Percentiles rank a stretch among this genome's conserved stretches.
phyloP scores from a whole-genome alignment of 768 basidiomycete genomes.

The Lactifluus hygrophoroides region DNA sequence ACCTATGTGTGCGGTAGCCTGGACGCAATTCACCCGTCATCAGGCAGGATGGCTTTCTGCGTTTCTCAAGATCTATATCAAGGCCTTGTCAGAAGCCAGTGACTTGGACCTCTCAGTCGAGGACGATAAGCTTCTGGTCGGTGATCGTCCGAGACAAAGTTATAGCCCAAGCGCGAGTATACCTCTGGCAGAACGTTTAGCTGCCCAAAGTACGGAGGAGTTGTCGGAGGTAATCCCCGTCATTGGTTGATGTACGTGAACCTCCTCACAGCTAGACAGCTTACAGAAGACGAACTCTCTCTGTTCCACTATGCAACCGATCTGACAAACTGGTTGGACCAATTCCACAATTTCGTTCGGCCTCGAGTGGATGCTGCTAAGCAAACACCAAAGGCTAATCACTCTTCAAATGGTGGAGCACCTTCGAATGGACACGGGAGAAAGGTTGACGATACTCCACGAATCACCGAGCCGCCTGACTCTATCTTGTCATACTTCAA shows the following conservation, averaged over 20 bases:
- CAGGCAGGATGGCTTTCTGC: conserved; percentile 49
- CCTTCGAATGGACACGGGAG: conserved; percentile 44
- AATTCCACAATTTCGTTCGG: conserved; percentile 64
- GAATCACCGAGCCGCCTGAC: conserved; percentile 53
- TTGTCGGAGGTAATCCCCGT: conserved; percentile 39
- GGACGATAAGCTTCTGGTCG: conserved; percentile 64
- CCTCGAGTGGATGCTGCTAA: conserved; percentile 72
- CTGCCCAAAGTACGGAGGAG: conserved; percentile 41
- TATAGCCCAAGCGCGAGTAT: conserved; percentile 40
- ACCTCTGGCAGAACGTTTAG: conserved; percentile 52
- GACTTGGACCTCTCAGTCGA: conserved; percentile 75
- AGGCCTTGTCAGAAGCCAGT: conserved; percentile 67
- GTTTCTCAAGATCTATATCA: conserved; percentile 71
- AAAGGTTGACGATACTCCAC: conserved; percentile 65
- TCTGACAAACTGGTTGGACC: conserved; percentile 67
- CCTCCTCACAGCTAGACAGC: conserved; percentile 31
- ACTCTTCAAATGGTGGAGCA: conserved; percentile 57
- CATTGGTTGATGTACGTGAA: conserved; percentile 16
- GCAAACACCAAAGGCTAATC: conserved; percentile 61
- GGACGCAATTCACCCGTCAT: neutral
- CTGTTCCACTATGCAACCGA: conserved; percentile 53
- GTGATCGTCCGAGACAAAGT: conserved; percentile 67
- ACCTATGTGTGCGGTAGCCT: neutral
- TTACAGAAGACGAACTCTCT: conserved; percentile 54
- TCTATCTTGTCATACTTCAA: conserved; percentile 53